A percentile compares a stretch with the other conserved stretches of the same genome.
Evolutionary conservation across 495 filamentous ascomycete species (phyloP).

Genomic region (Lepraria neglecta): DNA sequence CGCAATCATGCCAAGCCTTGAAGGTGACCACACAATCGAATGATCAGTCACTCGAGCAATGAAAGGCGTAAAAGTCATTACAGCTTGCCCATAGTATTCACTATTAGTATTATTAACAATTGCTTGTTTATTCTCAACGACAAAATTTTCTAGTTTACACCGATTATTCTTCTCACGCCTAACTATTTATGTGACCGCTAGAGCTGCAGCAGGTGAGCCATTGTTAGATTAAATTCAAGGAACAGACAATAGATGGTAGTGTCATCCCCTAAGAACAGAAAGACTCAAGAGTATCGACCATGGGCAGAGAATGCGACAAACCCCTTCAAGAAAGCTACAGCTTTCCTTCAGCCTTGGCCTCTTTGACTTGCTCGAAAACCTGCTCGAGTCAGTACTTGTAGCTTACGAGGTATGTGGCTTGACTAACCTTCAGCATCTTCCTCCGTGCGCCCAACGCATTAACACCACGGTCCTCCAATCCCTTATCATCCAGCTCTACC

Average conservation of each 20-base stretch:
- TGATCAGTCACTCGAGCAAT: too few relatives aligned
- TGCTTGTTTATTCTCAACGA: background rate
- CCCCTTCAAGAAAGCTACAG: conserved; percentile 29
- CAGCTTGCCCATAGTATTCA: too few relatives aligned
- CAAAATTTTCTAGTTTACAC: background rate
- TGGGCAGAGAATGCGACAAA: too few relatives aligned
- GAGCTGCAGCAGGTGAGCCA: conserved; percentile 1
- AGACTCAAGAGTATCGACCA: too few relatives aligned
- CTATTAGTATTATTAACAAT: too few relatives aligned
- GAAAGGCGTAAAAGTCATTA: too few relatives aligned
- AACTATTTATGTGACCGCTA: background rate
- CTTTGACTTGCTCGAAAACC: conserved; percentile 93
- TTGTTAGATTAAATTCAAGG: background rate
- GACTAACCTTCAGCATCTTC: conserved; percentile 91
- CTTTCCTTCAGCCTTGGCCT: conserved; percentile 65
- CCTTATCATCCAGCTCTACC: conserved; percentile 86
- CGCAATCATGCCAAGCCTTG: conserved; percentile 1
- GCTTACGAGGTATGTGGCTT: background rate
- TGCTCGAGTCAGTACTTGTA: conserved; percentile 33
- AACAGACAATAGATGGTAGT: conserved; percentile 2
- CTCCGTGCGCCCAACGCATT: conserved; percentile 90
- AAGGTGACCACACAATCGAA: background rate
- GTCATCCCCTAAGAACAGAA: background rate
- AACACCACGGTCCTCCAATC: conserved; percentile 85
- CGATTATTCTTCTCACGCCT: conserved; percentile 6